These are phyloP conservation scores for Trichophyton schoenleinii DNA, from an alignment of 2,329 filamentous ascomycete genomes.

Conservation along the genomic window DNA sequence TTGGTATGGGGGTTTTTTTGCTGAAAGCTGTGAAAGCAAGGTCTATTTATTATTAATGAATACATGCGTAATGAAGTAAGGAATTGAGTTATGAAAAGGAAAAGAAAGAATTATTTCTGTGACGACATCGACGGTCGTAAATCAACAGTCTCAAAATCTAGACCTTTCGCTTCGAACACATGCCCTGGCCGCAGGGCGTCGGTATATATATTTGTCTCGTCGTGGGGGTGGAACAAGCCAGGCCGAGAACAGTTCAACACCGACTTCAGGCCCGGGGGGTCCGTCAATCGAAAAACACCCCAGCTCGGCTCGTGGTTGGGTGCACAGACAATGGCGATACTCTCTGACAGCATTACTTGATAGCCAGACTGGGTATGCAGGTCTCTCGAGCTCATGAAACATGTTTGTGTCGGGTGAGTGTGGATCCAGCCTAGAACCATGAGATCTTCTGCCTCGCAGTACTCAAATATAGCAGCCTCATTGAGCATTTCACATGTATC, in stretches of 20 bases:
- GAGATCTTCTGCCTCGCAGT: slow-evolving; percentile 70
- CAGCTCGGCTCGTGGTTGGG: slow-evolving; percentile 63
- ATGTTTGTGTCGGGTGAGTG: slow-evolving; percentile 90
- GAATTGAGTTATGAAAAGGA: not conserved
- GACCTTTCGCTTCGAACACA: slow-evolving; percentile 53
- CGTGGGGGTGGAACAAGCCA: slow-evolving; percentile 73
- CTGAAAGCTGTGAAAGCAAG: not conserved
- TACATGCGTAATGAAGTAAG: not conserved
- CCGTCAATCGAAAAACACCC: slow-evolving; percentile 84
- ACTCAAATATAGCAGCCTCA: slow-evolving; percentile 73
- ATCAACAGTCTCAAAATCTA: slow-evolving; percentile 58
- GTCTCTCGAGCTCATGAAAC: slow-evolving; percentile 93
- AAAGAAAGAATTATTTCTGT: not conserved
- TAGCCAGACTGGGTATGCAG: slow-evolving; percentile 89
- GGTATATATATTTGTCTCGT: slow-evolving; percentile 61
- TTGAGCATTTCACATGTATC: slow-evolving; percentile 95
- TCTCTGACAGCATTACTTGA: slow-evolving; percentile 92
- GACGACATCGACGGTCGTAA: slow-evolving; percentile 27
- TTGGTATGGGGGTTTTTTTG: too few species aligned
- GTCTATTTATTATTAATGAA: not conserved
- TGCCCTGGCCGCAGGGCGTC: slow-evolving; percentile 59
- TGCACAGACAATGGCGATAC: slow-evolving; percentile 91
- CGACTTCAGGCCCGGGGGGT: slow-evolving; percentile 79
- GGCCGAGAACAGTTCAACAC: slow-evolving; percentile 65
- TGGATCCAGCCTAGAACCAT: slow-evolving; percentile 95